Evolutionary conservation across 768 basidiomycete genomes (phyloP), one percentile per base, ranked within the genome.

Genomic region (Tricholoma terreum): DNA sequence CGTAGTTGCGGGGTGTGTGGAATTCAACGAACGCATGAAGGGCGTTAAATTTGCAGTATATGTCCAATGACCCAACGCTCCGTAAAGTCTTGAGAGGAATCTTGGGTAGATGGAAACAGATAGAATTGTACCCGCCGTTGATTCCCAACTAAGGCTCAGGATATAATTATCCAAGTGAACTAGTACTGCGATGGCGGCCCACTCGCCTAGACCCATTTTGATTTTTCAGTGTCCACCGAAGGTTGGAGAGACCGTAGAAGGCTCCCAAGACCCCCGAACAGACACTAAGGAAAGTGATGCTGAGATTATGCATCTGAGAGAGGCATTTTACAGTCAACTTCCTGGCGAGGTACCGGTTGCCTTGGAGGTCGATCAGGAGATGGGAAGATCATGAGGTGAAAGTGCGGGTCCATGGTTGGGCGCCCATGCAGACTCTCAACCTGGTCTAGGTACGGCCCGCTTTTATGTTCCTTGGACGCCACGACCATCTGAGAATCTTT

Each of bases 21-120:
- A 48, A 11, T 65, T 52, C 15, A 71, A 51, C 5, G 60, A 64
- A 38, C 67, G 50, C 21, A 71, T 62, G 57, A 82, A 75, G 7
- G 82, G 80, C 2, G 76, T 64, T 35, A 84, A 57, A 61, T 82
- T 80, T 3, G 82, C 81, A 0, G 80, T 83, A 59, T 83, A 84
- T 0, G 80, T 83, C 83, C 84, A 85, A 57, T 81, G 42, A 84
- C 71, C 82, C 82, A 84, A 59, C 84, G 72, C 61, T 83, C 75
- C 1, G 78, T 79, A 57, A 79, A 82, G 57, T 84, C 81, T 83
- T 45, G 4, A 21, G 14, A 10, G 12, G 22, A 11, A 6, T 6
- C 10, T 12, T 45, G 22, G 22, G 22, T 35, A 14, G 5, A 10
- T 10, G 10, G 31, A 33, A 33, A 40, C 7, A 40, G 7, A 17